These are phyloP conservation scores for Maudiozyma saulgeensis DNA, from an alignment of 805 yeast species.

Conservation along the genomic window DNA sequence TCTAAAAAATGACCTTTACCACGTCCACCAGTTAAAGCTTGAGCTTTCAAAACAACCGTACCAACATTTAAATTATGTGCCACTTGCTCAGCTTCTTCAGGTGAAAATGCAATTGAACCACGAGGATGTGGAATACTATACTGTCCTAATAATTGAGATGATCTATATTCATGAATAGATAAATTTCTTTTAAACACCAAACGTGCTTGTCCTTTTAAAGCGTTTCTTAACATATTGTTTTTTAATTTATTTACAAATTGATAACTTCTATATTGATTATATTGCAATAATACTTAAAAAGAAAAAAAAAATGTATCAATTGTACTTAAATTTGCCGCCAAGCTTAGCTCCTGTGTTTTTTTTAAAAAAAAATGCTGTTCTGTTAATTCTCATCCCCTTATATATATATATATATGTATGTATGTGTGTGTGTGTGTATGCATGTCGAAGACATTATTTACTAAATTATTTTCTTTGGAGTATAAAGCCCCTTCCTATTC, in stretches of 20 bases:
- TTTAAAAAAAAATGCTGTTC: too few relatives aligned
- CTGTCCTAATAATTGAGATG: slow-evolving; percentile 72
- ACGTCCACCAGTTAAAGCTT: slow-evolving; percentile 98
- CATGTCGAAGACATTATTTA: too few relatives aligned
- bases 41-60: slow-evolving; percentile 91
- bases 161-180: slow-evolving; percentile 92
- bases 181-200: slow-evolving; percentile 46
- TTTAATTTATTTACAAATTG: neutral
- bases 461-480: too few relatives aligned
- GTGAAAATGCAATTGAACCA: slow-evolving; percentile 85
- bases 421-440: too few relatives aligned
- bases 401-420: too few relatives aligned
- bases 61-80: slow-evolving; percentile 63
- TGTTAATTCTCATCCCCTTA: too few relatives aligned
- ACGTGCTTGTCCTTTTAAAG: neutral
- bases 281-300: too few relatives aligned
- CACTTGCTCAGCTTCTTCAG: slow-evolving; percentile 75
- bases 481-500: too few relatives aligned
- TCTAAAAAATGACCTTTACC: slow-evolving; percentile 94
- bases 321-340: too few relatives aligned
- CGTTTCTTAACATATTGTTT: slow-evolving; percentile 4
- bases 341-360: too few relatives aligned
- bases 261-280: too few relatives aligned
- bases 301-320: too few relatives aligned
- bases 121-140: slow-evolving; percentile 88